These are phyloP conservation scores for Nitzschia palea DNA, from an alignment of 108 stramenopile species.

Conservation along the genomic window DNA sequence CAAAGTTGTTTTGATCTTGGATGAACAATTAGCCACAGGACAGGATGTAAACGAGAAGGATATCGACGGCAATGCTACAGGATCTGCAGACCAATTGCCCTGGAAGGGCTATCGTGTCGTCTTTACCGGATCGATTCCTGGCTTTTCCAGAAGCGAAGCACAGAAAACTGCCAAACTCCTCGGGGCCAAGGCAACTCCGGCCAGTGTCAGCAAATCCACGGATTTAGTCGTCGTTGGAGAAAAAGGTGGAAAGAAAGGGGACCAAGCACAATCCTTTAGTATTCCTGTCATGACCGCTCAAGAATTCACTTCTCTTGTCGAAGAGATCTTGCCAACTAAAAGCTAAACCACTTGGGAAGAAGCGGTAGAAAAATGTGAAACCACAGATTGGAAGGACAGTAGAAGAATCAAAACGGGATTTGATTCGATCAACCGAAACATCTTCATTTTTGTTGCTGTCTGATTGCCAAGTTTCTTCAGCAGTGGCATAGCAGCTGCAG, in stretches of 20 bases:
- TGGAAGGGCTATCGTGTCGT: slow-evolving; percentile 69
- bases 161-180: slow-evolving; percentile 53
- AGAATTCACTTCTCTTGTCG: slow-evolving; percentile 46
- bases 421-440: too few relatives aligned
- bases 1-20: slow-evolving; percentile 28
- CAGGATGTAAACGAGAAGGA: not conserved
- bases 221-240: slow-evolving; percentile 74
- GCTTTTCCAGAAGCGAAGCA: slow-evolving; percentile 52
- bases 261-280: slow-evolving; percentile 61
- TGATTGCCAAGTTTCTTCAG: too few relatives aligned
- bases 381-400: too few relatives aligned
- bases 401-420: too few relatives aligned
- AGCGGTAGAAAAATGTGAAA: not conserved
- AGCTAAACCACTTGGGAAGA: not conserved
- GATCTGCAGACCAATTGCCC: slow-evolving; percentile 19
- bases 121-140: slow-evolving; percentile 74
- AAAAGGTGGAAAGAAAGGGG: slow-evolving; percentile 78
- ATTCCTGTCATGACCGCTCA: slow-evolving; percentile 55
- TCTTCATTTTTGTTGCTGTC: too few relatives aligned
- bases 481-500: too few relatives aligned
- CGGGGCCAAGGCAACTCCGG: slow-evolving; percentile 74
- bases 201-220: slow-evolving; percentile 73
- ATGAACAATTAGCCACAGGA: slow-evolving; percentile 24
- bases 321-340: not conserved
- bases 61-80: not conserved